These are phyloP conservation scores for Monosporascus sp. DNA, from an alignment of 2,329 filamentous ascomycete species.

Conservation along the genomic window DNA sequence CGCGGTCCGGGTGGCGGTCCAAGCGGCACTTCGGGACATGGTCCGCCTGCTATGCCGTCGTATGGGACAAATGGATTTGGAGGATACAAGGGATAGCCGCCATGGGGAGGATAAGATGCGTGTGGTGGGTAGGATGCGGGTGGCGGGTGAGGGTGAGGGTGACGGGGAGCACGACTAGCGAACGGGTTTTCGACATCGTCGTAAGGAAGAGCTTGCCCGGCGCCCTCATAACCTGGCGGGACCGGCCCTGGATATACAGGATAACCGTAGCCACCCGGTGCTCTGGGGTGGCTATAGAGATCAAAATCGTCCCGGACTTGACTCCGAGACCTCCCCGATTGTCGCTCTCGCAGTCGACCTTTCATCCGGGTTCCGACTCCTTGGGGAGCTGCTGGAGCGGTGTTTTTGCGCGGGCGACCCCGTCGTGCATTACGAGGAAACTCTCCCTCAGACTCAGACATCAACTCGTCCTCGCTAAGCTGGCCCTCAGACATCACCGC, in stretches of 20 bases:
- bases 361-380: neutral
- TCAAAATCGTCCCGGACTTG: neutral
- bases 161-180: neutral
- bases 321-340: neutral
- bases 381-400: neutral
- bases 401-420: neutral
- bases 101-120: neutral
- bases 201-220: neutral
- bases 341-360: neutral
- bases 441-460: neutral
- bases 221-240: neutral
- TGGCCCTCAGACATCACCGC: neutral
- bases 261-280: neutral
- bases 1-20: neutral
- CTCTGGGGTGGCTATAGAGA: neutral
- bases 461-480: neutral
- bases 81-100: neutral
- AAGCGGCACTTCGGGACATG: neutral
- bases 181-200: neutral
- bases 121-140: neutral
- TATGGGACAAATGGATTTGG: neutral
- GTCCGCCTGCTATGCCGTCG: neutral
- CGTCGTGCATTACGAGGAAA: neutral
- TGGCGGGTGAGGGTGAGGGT: neutral
- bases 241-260: neutral